Conservation (phyloP, 768 basidiomycete genomes). For the Daedaleopsis sinensis region DNA sequence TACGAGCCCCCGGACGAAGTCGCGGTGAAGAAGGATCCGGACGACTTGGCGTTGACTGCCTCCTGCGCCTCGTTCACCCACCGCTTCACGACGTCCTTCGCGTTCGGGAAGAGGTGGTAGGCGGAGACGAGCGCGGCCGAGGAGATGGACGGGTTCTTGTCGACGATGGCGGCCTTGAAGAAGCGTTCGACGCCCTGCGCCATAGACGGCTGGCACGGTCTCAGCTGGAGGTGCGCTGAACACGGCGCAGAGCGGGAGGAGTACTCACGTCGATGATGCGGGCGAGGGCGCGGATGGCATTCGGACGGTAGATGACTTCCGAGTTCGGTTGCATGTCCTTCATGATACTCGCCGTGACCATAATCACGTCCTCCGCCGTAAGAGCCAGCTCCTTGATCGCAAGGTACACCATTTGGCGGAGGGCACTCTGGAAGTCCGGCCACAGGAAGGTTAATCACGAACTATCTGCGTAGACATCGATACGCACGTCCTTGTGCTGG, state of each 20-base stretch:
- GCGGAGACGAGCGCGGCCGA: slow-evolving; percentile 96
- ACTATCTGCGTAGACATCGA: not conserved
- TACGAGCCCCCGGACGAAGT: slow-evolving; percentile 52
- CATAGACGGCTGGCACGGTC: slow-evolving; percentile 82
- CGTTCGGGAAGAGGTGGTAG: slow-evolving; percentile 92
- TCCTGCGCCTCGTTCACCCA: slow-evolving; percentile 99
- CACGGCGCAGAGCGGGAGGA: not conserved
- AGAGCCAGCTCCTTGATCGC: slow-evolving; percentile 97
- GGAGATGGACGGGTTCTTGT: slow-evolving; percentile 92
- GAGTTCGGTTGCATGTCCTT: slow-evolving; percentile 99
- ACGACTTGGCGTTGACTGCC: slow-evolving; percentile 87
- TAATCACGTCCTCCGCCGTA: slow-evolving; percentile 98
- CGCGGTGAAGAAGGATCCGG: slow-evolving; percentile 66
- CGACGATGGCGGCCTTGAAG: slow-evolving; percentile 99
- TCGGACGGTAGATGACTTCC: slow-evolving; percentile 97
- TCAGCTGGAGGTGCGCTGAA: not conserved
- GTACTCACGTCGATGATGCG: slow-evolving; percentile 93
- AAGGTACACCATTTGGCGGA: slow-evolving; percentile 97
- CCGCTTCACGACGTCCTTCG: slow-evolving; percentile 95
- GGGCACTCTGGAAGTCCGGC: slow-evolving; percentile 64
- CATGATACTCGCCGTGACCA: slow-evolving; percentile 99
- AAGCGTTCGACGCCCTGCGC: slow-evolving; percentile 98
- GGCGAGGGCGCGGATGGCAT: slow-evolving; percentile 94
- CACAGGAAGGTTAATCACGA: not conserved
- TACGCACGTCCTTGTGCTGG: slow-evolving; percentile 97